Percentiles rank a stretch among this genome's conserved stretches.
Conservation (phyloP, 371 early-diverging fungal genomes). For the Apophysomyces sp. region DNA sequence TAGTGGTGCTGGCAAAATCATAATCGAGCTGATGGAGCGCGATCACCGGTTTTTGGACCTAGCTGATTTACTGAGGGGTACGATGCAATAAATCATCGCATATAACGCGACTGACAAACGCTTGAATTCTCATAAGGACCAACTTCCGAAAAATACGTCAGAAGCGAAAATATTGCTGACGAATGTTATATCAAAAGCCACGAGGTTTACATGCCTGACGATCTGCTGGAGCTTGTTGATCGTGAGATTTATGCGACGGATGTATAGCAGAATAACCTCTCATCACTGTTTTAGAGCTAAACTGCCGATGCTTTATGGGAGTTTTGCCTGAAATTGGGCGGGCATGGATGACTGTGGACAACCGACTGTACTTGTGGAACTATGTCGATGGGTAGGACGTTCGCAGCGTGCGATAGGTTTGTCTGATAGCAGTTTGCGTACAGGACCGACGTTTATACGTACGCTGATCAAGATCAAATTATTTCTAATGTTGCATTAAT, state of each 20-base stretch:
- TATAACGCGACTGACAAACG: not conserved
- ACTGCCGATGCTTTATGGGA: conserved; percentile 83
- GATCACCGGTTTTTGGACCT: conserved; percentile 52
- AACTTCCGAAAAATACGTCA: conserved; percentile 11
- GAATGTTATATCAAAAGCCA: conserved; percentile 8
- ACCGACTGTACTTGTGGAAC: conserved; percentile 78
- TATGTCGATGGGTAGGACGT: conserved; percentile 57
- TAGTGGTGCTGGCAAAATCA: conserved; percentile 32
- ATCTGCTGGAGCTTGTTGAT: conserved; percentile 71
- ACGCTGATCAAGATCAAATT: conserved; percentile 84
- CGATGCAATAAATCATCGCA: not conserved
- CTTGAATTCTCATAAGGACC: conserved; percentile 4
- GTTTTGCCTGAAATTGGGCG: conserved; percentile 76
- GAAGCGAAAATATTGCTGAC: conserved; percentile 4
- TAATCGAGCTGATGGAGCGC: conserved; percentile 41
- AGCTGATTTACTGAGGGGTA: conserved; percentile 39
- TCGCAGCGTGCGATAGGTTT: not conserved
- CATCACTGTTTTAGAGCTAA: conserved; percentile 41
- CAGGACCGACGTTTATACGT: conserved; percentile 64
- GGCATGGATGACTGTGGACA: conserved; percentile 81
- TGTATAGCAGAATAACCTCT: not conserved
- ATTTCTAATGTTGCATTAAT: conserved; percentile 80
- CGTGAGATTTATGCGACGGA: conserved; percentile 32
- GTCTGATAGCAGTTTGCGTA: not conserved
- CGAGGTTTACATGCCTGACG: conserved; percentile 61